phyloP scores from a whole-genome alignment of 2,329 filamentous ascomycete species.

The Alternaria solani region DNA sequence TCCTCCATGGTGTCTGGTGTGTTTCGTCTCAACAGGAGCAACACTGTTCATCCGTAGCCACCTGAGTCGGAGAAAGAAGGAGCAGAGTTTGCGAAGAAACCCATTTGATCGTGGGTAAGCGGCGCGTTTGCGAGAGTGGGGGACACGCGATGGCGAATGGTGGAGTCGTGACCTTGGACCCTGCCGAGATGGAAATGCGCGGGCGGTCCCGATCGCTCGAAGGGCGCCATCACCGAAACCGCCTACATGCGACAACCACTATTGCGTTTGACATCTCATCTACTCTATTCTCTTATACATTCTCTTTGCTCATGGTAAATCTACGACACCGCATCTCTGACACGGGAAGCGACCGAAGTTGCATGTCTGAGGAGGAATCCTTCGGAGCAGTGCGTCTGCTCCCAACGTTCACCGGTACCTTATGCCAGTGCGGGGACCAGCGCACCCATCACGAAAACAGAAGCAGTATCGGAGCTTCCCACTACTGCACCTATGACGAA shows the following conservation, averaged over 20 bases:
- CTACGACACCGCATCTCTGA: not conserved
- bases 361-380: not conserved
- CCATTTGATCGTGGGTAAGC: conserved; percentile 37
- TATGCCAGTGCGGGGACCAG: not conserved
- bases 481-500: too few species aligned
- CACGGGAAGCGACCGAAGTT: not conserved
- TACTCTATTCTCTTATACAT: not conserved
- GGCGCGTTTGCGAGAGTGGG: conserved; percentile 44
- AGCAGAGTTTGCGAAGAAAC: conserved; percentile 15
- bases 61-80: conserved; percentile 17
- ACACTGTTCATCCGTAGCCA: conserved; percentile 33
- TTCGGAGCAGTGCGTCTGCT: not conserved
- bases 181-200: conserved; percentile 16
- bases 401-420: not conserved
- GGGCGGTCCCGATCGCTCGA: conserved; percentile 37
- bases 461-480: not conserved
- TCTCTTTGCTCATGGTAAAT: not conserved
- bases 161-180: conserved; percentile 24
- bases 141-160: conserved; percentile 49
- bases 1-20: conserved; percentile 37
- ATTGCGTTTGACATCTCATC: not conserved
- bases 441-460: not conserved
- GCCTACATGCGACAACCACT: not conserved
- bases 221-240: conserved; percentile 9
- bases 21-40: not conserved